phyloP scores from a whole-genome alignment of 768 basidiomycete genomes.

The Lactarius sanguifluus region DNA sequence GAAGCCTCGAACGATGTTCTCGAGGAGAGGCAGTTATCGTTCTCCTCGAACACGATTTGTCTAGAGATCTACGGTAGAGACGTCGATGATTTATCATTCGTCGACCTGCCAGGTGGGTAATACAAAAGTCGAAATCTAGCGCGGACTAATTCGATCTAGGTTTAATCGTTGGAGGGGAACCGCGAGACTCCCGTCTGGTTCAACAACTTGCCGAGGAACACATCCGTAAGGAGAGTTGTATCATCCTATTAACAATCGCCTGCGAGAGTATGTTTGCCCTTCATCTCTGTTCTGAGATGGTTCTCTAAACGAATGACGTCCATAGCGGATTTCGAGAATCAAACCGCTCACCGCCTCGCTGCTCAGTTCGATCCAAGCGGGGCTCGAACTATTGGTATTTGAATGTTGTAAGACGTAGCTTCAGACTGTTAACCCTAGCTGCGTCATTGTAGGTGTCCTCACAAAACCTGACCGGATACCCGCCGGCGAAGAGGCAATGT shows the following conservation, averaged over 20 bases:
- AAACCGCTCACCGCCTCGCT: slow-evolving; percentile 68
- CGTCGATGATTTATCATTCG: slow-evolving; percentile 43
- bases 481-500: slow-evolving; percentile 21
- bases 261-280: slow-evolving; percentile 55
- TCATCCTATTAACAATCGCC: slow-evolving; percentile 59
- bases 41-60: slow-evolving; percentile 41
- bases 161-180: slow-evolving; percentile 49
- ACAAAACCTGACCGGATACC: slow-evolving; percentile 27
- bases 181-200: slow-evolving; percentile 58
- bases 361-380: slow-evolving; percentile 60
- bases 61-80: slow-evolving; percentile 42
- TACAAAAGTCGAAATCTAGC: neutral
- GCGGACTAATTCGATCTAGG: slow-evolving; percentile 37
- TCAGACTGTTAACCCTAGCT: neutral
- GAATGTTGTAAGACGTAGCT: neutral
- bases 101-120: slow-evolving; percentile 42
- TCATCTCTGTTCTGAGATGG: neutral
- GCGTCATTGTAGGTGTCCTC: slow-evolving; percentile 18
- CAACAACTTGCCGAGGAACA: slow-evolving; percentile 56
- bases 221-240: slow-evolving; percentile 61
- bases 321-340: slow-evolving; percentile 80
- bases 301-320: neutral
- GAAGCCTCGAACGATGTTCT: slow-evolving; percentile 37
- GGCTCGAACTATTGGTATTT: slow-evolving; percentile 67
- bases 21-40: slow-evolving; percentile 31